These are phyloP conservation scores for Sanguinoderma infundibulare DNA, from an alignment of 1,284 basidiomycete species.

Conservation along the genomic window DNA sequence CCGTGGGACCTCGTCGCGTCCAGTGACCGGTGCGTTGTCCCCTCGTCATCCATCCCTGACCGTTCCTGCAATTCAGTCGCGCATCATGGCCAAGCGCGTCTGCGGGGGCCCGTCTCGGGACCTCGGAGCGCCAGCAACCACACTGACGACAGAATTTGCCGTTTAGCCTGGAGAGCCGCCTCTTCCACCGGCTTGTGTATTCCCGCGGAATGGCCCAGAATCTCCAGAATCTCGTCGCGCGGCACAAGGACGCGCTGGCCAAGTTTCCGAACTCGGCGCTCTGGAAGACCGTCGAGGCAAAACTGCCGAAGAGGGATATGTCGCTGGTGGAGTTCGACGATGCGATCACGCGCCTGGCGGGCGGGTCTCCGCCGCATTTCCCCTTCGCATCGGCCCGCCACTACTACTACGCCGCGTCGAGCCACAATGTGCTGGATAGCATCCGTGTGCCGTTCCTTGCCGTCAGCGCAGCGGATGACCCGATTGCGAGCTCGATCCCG, in stretches of 20 bases:
- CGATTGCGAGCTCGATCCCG: constrained; percentile 74
- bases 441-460: constrained; percentile 78
- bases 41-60: background rate
- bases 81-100: constrained; percentile 5
- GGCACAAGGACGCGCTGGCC: constrained; percentile 58
- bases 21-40: constrained; percentile 50
- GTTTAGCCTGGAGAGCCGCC: constrained; percentile 64
- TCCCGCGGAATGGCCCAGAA: constrained; percentile 86
- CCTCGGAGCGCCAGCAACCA: background rate
- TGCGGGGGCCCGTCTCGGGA: background rate
- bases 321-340: constrained; percentile 68
- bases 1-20: constrained; percentile 80
- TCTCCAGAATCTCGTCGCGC: constrained; percentile 67
- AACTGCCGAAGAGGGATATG: constrained; percentile 54
- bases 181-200: constrained; percentile 75
- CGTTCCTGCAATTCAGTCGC: constrained; percentile 1
- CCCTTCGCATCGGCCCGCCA: constrained; percentile 78
- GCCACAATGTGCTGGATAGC: constrained; percentile 55
- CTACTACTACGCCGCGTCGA: constrained; percentile 83
- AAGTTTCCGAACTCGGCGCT: constrained; percentile 56
- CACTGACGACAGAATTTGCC: constrained; percentile 14
- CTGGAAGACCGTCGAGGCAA: constrained; percentile 49
- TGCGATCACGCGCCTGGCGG: constrained; percentile 73
- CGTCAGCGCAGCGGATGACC: constrained; percentile 92
- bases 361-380: constrained; percentile 81